Conservation (phyloP, 139 green algal genomes). For the Diplosphaera chodatii region DNA sequence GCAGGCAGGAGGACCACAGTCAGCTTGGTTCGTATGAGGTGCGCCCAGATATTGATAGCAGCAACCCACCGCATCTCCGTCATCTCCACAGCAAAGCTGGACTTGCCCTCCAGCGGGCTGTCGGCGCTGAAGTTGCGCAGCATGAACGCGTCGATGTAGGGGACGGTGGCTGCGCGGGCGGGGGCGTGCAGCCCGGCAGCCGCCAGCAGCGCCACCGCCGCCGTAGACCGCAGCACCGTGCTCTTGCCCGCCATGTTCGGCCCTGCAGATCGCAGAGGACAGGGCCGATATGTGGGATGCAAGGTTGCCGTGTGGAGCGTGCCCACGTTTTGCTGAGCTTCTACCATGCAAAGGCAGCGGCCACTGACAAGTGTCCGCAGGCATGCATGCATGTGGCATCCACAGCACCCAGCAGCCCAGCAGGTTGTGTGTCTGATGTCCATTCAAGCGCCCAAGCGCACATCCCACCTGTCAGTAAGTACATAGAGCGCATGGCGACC, state of each 20-base stretch:
- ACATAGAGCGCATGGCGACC: conserved; percentile 36
- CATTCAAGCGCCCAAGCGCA: too few relatives aligned
- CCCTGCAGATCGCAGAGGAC: conserved; percentile 23
- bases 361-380: too few relatives aligned
- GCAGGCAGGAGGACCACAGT: too few relatives aligned
- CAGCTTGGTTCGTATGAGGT: too few relatives aligned
- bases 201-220: conserved; percentile 69
- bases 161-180: conserved; percentile 24
- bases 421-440: too few relatives aligned
- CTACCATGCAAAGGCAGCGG: too few relatives aligned
- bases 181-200: conserved; percentile 74
- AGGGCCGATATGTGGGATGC: too few relatives aligned
- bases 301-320: too few relatives aligned
- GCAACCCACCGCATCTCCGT: conserved; percentile 46
- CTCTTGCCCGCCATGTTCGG: conserved; percentile 95
- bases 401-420: too few relatives aligned
- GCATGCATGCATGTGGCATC: too few relatives aligned
- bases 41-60: too few relatives aligned
- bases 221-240: conserved; percentile 71
- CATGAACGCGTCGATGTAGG: conserved; percentile 69
- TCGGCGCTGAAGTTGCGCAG: conserved; percentile 77
- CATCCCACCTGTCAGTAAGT: conserved; percentile 58
- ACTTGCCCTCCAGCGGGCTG: conserved; percentile 69
- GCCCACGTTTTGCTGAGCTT: too few relatives aligned
- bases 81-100: conserved; percentile 83